Base-by-base conservation (phyloP, 2,329 filamentous ascomycete species). In the Verticillium nonalfalfae region DNA sequence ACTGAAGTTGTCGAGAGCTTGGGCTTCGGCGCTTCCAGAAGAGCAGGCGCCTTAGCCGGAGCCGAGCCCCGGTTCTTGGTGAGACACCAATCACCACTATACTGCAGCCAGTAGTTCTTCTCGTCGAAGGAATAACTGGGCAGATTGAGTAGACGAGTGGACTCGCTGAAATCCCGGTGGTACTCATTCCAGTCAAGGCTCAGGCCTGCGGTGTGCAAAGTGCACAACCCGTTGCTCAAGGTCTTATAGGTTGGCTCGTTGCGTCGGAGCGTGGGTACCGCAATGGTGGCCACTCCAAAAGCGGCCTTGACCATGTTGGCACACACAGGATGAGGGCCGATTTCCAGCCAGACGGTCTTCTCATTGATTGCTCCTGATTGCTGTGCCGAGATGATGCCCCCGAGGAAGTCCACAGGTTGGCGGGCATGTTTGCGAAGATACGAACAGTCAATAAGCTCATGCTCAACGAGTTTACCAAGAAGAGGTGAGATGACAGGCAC, bases 101-200 rank as follows among this genome's bases (percentile, higher is more conserved):
- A 86, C 67, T 81, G 78, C 52, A 85, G 78, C 84, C 84, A 87
- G 71, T 92, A 91, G 65, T 85, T 88, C 78, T 91, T 90, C 67
- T 85, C 78, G 68, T 93, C 87, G 75, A 89, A 93, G 0, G 81
- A 81, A 71, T 93, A 93, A 1, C 83, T 82, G 0, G 90, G 90
- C 0, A 93, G 76, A 6, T 84, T 77, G 6, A 91, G 74, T 10
- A 92, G 78, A 3, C 73, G 73, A 3, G 76, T 72, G 13, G 71
- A 74, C 0, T 66, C 60, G 21, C 69, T 67, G 64, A 81, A 82
- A 62, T 79, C 76, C 60, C 81, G 76, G 66, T 90, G 85, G 69
- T 84, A 90, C 73, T 91, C 89, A 63, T 86, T 83, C 83, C 90
- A 93, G 70, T 89, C 80, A 62, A 93, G 77, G 52, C 81, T 77